These are phyloP conservation scores for Globisporangium megalacanthum DNA, from an alignment of 352 stramenopile species.

Conservation along the genomic window DNA sequence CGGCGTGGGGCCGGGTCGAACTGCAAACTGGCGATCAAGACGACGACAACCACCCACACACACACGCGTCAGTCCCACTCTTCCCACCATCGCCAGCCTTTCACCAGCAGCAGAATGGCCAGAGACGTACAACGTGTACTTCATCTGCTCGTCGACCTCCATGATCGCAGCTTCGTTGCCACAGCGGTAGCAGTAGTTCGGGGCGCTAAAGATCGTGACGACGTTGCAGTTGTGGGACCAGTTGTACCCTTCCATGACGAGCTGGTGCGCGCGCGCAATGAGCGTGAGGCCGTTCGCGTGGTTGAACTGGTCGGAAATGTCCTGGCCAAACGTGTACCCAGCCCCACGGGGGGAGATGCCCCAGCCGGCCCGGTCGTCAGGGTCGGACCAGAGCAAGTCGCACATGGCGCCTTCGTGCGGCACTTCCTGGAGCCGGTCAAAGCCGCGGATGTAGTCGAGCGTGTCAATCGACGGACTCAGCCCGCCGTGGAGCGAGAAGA, in stretches of 20 bases:
- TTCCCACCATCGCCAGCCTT: background rate
- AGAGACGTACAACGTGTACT: slow-evolving; percentile 91
- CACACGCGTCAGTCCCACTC: background rate
- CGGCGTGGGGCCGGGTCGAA: slow-evolving; percentile 93
- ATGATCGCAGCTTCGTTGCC: slow-evolving; percentile 98
- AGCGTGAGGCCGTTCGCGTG: slow-evolving; percentile 91
- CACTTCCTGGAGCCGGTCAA: slow-evolving; percentile 95
- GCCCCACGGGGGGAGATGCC: slow-evolving; percentile 92
- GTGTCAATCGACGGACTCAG: slow-evolving; percentile 87
- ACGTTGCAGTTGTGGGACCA: slow-evolving; percentile 96
- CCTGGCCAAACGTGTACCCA: slow-evolving; percentile 91
- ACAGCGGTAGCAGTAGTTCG: slow-evolving; percentile 99
- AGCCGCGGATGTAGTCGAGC: slow-evolving; percentile 92
- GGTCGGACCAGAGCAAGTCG: slow-evolving; percentile 97
- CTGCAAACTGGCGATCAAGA: slow-evolving; percentile 66
- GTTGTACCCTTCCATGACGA: slow-evolving; percentile 93
- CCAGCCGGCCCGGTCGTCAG: slow-evolving; percentile 93
- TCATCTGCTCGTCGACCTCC: slow-evolving; percentile 94
- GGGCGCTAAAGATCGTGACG: slow-evolving; percentile 98
- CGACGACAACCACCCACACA: slow-evolving; percentile 13
- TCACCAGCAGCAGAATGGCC: background rate
- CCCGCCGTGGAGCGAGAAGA: slow-evolving; percentile 86
- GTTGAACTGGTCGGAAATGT: slow-evolving; percentile 93
- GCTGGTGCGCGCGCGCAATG: slow-evolving; percentile 92
- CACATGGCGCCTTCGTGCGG: slow-evolving; percentile 98